These are phyloP conservation scores for Triticum monococcum DNA, from an alignment of 176 grass and related monocot genomes.

Conservation along the genomic window DNA sequence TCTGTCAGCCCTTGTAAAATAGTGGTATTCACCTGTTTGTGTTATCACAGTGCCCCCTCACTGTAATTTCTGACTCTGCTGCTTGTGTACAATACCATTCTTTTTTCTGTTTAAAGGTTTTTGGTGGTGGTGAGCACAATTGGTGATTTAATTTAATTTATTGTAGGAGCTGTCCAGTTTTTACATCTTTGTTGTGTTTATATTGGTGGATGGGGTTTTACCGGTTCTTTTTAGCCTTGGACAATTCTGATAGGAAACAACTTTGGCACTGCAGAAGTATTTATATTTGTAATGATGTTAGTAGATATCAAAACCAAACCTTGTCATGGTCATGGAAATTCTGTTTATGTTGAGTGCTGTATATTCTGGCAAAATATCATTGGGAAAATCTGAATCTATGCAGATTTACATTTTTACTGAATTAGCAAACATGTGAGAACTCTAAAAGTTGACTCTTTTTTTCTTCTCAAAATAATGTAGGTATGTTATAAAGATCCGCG, in stretches of 20 bases:
- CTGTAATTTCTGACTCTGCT: slow-evolving; percentile 33
- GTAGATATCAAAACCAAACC: too few relatives aligned
- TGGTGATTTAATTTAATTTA: slow-evolving; percentile 38
- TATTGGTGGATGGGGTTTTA: neutral
- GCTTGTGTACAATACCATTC: slow-evolving; percentile 41
- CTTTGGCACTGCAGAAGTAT: neutral
- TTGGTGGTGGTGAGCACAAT: slow-evolving; percentile 17
- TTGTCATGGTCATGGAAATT: too few relatives aligned
- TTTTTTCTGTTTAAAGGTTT: slow-evolving; percentile 7
- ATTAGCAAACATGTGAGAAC: too few relatives aligned
- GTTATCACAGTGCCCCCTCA: neutral
- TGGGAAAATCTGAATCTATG: neutral
- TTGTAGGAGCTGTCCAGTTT: neutral
- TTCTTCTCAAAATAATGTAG: too few relatives aligned
- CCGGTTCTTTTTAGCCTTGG: too few relatives aligned
- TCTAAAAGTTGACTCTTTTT: neutral
- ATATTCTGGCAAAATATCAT: neutral
- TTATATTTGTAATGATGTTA: too few relatives aligned
- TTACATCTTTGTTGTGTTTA: neutral
- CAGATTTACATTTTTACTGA: too few relatives aligned
- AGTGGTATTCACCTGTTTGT: slow-evolving; percentile 16
- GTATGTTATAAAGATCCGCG: too few relatives aligned
- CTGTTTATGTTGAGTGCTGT: neutral
- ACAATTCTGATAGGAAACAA: neutral
- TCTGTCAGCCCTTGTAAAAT: slow-evolving; percentile 32